Evolutionary conservation across 176 grass and related monocot genomes (phyloP).

Genomic region (Eragrostis curvula): DNA sequence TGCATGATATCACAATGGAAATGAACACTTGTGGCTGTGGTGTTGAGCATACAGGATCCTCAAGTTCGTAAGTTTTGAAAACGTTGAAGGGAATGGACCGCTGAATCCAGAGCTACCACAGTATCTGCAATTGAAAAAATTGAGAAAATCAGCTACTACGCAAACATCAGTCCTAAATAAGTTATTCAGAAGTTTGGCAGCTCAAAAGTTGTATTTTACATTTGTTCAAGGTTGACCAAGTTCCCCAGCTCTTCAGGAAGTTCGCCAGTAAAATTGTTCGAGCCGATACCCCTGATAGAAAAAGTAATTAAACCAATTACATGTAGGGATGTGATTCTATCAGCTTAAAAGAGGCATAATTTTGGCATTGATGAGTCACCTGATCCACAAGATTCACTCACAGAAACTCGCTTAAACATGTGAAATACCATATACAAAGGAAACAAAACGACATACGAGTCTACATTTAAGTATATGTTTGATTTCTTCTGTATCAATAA

Average conservation of each 20-base stretch:
- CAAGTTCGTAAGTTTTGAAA: constrained; percentile 66
- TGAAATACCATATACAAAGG: not conserved
- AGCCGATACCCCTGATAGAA: constrained; percentile 27
- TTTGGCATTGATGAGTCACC: not conserved
- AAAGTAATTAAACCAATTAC: not conserved
- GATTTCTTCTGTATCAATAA: not conserved
- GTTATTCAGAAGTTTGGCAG: not conserved
- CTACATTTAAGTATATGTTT: not conserved
- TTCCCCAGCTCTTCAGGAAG: constrained; percentile 15
- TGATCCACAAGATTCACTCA: not conserved
- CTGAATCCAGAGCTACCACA: constrained; percentile 67
- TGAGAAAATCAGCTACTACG: not conserved
- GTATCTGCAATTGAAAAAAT: constrained; percentile 55
- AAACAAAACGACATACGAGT: not conserved
- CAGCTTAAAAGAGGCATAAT: not conserved
- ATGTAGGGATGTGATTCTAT: not conserved
- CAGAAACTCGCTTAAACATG: not conserved
- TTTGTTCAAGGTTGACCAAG: not conserved
- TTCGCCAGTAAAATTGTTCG: constrained; percentile 8
- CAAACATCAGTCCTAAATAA: not conserved
- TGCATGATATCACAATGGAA: not conserved
- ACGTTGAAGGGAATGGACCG: constrained; percentile 58
- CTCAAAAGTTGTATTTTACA: not conserved
- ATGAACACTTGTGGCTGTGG: not conserved
- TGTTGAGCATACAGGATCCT: constrained; percentile 39